Conservation (phyloP, 208 protist genomes). For the Trypanosoma lewisi region DNA sequence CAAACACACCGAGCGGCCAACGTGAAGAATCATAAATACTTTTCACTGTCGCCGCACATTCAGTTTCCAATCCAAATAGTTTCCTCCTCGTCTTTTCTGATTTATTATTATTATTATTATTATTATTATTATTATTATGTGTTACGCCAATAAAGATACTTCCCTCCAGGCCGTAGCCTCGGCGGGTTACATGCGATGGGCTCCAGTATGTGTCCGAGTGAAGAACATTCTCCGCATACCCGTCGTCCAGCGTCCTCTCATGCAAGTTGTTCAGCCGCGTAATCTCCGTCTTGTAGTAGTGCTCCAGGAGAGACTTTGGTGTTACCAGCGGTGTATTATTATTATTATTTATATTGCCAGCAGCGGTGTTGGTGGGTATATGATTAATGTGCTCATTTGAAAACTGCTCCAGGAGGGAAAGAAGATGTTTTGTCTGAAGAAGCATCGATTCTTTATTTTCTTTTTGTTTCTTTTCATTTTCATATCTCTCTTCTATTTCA, state of each 20-base stretch:
- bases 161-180: slow-evolving; percentile 25
- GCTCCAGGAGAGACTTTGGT: not conserved
- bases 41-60: slow-evolving; percentile 15
- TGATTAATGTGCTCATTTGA: not conserved
- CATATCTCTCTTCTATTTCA: not conserved
- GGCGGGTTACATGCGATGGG: slow-evolving; percentile 8
- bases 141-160: slow-evolving; percentile 23
- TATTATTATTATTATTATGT: slow-evolving; percentile 2
- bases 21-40: slow-evolving; percentile 12
- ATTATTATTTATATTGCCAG: not conserved
- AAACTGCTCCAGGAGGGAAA: slow-evolving; percentile 2
- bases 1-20: slow-evolving; percentile 21
- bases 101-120: not conserved
- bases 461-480: not conserved
- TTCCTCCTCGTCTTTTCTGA: not conserved
- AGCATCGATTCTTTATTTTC: not conserved
- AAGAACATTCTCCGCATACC: not conserved
- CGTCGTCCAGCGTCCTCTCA: slow-evolving; percentile 10
- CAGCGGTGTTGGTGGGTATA: not conserved
- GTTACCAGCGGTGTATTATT: not conserved
- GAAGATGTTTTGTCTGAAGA: not conserved
- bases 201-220: slow-evolving; percentile 18
- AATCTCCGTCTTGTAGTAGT: slow-evolving; percentile 17
- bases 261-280: slow-evolving; percentile 3
- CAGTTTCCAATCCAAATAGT: not conserved